Evolutionary conservation across 371 early-diverging fungal genomes (phyloP), one percentile per base, ranked within the genome.

Genomic region (Actinomortierella wolfii): DNA sequence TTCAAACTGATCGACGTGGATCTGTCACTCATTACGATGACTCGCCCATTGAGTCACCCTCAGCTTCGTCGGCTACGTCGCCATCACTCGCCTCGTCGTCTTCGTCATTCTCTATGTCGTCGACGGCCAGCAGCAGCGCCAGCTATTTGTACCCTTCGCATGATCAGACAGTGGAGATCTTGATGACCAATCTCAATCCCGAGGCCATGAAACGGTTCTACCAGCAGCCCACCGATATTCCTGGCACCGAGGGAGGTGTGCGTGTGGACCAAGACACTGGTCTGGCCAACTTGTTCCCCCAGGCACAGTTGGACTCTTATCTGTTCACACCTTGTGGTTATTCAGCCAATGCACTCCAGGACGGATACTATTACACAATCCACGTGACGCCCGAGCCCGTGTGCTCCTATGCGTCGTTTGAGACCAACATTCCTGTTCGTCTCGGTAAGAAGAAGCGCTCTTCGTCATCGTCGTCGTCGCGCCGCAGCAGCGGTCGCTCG

Each of bases 371-470:
- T 78, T 96, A 86, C 74, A 95, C 92, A n/a, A 90, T 96, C 76
- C 97, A 97, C 67, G 97, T 97, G n/a, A 97, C 97, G n/a, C 97
- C 97, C n/a, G 97, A 97, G 78, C 88, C 85, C 21, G 80, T 85
- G 61, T 97, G 95, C 87, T 96, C 96, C n/a, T 97, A 96, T 68
- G 97, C 97, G 40, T 93, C 93, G 43, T 96, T 97, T 74, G 97
- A 97, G 79, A 93, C 94, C 50, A 94, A 92, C 67, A 85, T 95
- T 52, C 91, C 94, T 15, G 83, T 90, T 28, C 49, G 61, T 24
- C 54, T 71, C 15, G 54, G 65, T 23, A 20, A 41, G 44, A 65
- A 56, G 57, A 57, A 51, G 61, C 41, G 53, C 23, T 47, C 41
- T 42, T 54, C 54, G 21, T 59, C 47, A 21, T 8, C 47, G 47